Base-by-base conservation (phyloP, 2,329 filamentous ascomycete genomes). In the Scytalidium lignicola region DNA sequence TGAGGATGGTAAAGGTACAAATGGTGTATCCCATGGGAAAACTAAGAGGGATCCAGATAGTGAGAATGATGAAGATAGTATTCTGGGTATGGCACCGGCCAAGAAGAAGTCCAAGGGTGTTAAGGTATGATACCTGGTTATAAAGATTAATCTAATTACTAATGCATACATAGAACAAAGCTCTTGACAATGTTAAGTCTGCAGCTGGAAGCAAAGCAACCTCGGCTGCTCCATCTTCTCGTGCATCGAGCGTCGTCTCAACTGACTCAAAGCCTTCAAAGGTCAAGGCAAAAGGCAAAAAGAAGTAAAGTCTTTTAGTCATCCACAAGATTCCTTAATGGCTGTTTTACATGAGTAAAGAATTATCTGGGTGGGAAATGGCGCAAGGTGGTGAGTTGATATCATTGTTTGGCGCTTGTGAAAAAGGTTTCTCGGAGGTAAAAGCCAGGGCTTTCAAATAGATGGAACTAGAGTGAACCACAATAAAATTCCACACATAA, bases 21-120 rank as follows among this genome's bases (percentile, higher is more conserved):
- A 82, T 58, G 78, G 78, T 39, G 55, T 59, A 48, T 68, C 73
- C 26, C 87, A 90, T 57, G 83, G 83, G 53, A 85, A 79, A 58
- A 76, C 79, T 29, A 93, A 93, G 73, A 83, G 89, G 58, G 85
- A 88, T 61, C 73, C 72, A 2, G 90, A 92, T 42, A 90, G 93
- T 39, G 86, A 90, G 52, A 90, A 93, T 46, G 89, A 91, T 49
- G 88, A 93, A 59, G 86, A 88, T 51, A 86, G 84, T 53, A 82
- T 26, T 26, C 23, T 26, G 6, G 88, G 88, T 41, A 83, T 87
- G 67, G 83, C 83, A 1, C 90, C 90, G n/a, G 84, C 85, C 1
- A 96, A 95, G 80, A 97, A 97, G 79, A 96, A 95, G 80, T 78
- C 83, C 15, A 95, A 95, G 78, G 85, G 85, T 47, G 86, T 90